Evolutionary conservation across 441 rosid genomes (phyloP).

Genomic region (Eutrema salsugineum): DNA sequence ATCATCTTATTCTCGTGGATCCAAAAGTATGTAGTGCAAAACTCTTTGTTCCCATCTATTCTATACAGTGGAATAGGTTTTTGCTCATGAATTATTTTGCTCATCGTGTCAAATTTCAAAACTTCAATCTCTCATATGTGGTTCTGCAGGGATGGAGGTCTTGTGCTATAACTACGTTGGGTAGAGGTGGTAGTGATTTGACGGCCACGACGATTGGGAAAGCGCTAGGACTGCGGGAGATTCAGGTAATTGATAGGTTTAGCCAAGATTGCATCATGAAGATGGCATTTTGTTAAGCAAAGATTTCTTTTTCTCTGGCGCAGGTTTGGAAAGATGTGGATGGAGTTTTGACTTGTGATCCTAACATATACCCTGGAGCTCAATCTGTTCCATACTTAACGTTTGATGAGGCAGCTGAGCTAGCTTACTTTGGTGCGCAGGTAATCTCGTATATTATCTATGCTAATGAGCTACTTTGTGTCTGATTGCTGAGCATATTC

Average conservation of each 20-base stretch:
- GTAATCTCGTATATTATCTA: conserved; percentile 31
- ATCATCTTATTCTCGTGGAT: background rate
- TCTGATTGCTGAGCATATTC: conserved; percentile 12
- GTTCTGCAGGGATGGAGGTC: conserved; percentile 81
- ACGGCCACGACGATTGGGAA: conserved; percentile 97
- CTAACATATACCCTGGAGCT: conserved; percentile 74
- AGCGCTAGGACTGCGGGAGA: conserved; percentile 85
- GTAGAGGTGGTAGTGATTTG: conserved; percentile 97
- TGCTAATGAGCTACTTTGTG: background rate
- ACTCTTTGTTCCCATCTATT: background rate
- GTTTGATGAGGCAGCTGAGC: conserved; percentile 98
- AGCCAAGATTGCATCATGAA: background rate
- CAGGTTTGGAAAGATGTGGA: conserved; percentile 99
- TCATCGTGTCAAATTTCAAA: background rate
- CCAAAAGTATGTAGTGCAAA: background rate
- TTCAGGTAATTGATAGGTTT: conserved; percentile 60
- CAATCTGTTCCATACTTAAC: conserved; percentile 83
- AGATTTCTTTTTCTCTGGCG: background rate
- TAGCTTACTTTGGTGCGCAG: conserved; percentile 99
- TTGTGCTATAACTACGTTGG: conserved; percentile 85
- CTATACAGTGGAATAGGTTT: background rate
- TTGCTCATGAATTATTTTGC: background rate
- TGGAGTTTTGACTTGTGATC: conserved; percentile 97
- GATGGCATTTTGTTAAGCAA: background rate
- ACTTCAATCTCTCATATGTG: background rate